Conservation (phyloP, 495 filamentous ascomycete species). For the Hypoxylon cercidicola region DNA sequence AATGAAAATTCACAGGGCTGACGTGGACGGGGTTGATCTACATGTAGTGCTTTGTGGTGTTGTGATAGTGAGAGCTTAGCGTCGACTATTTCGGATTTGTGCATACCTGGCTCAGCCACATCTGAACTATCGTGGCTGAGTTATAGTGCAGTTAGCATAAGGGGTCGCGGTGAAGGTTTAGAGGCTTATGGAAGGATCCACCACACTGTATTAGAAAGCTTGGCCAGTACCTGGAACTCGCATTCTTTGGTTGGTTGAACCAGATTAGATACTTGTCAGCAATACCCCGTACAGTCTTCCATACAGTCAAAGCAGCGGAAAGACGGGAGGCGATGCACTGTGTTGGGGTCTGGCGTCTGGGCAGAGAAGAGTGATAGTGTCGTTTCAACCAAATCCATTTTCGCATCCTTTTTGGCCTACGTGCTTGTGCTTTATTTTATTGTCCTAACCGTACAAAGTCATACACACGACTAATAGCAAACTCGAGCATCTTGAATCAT, state of each 20-base stretch:
- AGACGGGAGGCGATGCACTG: conserved; percentile 26
- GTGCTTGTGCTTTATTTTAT: conserved; percentile 28
- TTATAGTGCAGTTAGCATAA: conserved; percentile 20
- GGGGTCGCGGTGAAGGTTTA: conserved; percentile 25
- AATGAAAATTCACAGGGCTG: conserved; percentile 22
- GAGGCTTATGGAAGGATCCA: conserved; percentile 21
- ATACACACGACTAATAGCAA: conserved; percentile 34
- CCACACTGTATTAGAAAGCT: conserved; percentile 5
- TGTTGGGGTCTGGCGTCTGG: not conserved
- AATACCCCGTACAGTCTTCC: conserved; percentile 6
- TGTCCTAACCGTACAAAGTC: conserved; percentile 38
- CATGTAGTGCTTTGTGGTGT: conserved; percentile 21
- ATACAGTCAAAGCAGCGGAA: conserved; percentile 11
- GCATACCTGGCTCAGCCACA: conserved; percentile 17
- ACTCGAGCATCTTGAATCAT: conserved; percentile 39
- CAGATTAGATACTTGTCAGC: conserved; percentile 15
- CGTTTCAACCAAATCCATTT: conserved; percentile 42
- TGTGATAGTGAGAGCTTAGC: conserved; percentile 35
- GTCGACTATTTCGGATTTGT: conserved; percentile 24
- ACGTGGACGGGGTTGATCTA: conserved; percentile 27
- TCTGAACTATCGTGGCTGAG: not conserved
- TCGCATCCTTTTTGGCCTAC: conserved; percentile 31
- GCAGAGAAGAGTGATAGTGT: conserved; percentile 23
- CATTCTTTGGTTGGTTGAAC: conserved; percentile 12
- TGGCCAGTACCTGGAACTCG: conserved; percentile 2